Base-by-base conservation (phyloP, 2,329 filamentous ascomycete species). In the Colletotrichum camelliae region DNA sequence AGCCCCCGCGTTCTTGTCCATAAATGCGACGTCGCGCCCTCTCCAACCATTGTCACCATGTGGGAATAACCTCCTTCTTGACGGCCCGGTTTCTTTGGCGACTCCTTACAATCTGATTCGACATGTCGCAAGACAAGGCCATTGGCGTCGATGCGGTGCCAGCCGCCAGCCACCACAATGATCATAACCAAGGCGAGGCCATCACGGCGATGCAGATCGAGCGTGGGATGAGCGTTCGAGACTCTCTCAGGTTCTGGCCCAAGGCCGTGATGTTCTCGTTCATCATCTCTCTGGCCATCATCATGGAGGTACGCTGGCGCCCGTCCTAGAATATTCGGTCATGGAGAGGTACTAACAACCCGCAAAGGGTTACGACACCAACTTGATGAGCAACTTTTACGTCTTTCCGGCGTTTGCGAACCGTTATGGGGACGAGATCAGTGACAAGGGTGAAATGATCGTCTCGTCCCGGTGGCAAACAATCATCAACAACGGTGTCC, bases 401-500 rank as follows among this genome's bases (percentile, higher is more conserved):
- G 84, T 81, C 7, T 85, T 83, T 66, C 85, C 81, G 2, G 78
- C 81, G 6, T 86, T 86, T 35, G 78, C 79, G 57, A 79, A 75
- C 77, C 81, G 67, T 39, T 84, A 91, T 31, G 82, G 86, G 0
- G 86, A 87, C 0, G 78, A 85, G 3, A 76, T 82, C 18, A 77
- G 82, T 55, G 72, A 79, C 0, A 77, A 86, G 27, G 82, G 82
- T 16, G 82, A 83, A 6, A 87, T 88, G 60, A 85, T 89, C 78
- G 84, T 91, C 77, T 85, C 85, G 5, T 85, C 88, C 3, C 79
- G 84, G 9, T 91, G 90, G 90, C 89, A 91, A 79, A 85, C 88
- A 7, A 88, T 85, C 0, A 81, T 91, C 1, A 82, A 83, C 35
- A 88, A 88, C 48, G 88, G 84, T 2, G 82, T 86, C 0, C 81